phyloP scores from a whole-genome alignment of 164 flowering plant species.

The Aristolochia contorta region DNA sequence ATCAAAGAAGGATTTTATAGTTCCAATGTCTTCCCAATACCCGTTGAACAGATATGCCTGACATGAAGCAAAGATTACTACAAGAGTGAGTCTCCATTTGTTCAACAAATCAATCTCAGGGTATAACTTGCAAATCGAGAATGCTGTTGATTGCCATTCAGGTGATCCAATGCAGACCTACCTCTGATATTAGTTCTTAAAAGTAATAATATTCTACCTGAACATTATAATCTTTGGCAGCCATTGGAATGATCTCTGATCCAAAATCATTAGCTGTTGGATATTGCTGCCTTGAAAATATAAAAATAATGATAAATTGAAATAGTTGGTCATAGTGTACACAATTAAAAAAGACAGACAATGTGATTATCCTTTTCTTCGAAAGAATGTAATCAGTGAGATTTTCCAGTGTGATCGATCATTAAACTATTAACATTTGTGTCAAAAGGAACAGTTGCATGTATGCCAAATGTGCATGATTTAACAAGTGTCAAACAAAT shows the following conservation, averaged over 20 bases:
- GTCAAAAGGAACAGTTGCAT: no score
- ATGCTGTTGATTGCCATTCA: not conserved
- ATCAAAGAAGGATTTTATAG: constrained; percentile 64
- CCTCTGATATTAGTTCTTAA: not conserved
- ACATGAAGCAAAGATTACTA: not conserved
- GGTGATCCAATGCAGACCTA: not conserved
- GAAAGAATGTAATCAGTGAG: no score
- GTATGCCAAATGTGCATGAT: no score
- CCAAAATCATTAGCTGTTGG: constrained; percentile 85
- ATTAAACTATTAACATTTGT: no score
- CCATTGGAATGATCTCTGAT: constrained; percentile 76
- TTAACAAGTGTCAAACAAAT: no score
- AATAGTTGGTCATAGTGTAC: not conserved
- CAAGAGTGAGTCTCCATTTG: no score
- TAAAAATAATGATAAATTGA: not conserved
- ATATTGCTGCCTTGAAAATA: constrained; percentile 22
- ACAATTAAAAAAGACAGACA: no score
- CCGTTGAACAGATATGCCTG: constrained; percentile 80
- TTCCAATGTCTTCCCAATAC: constrained; percentile 93
- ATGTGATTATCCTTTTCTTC: no score
- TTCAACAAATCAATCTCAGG: no score
- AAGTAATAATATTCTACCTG: constrained; percentile 27
- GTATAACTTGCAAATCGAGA: no score
- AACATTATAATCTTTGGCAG: constrained; percentile 56
- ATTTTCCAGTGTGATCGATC: no score